Percentiles rank a stretch among this genome's conserved stretches.
These are phyloP conservation scores for Opeltia flavorubescens DNA, from an alignment of 495 filamentous ascomycete genomes.

Conservation along the genomic window DNA sequence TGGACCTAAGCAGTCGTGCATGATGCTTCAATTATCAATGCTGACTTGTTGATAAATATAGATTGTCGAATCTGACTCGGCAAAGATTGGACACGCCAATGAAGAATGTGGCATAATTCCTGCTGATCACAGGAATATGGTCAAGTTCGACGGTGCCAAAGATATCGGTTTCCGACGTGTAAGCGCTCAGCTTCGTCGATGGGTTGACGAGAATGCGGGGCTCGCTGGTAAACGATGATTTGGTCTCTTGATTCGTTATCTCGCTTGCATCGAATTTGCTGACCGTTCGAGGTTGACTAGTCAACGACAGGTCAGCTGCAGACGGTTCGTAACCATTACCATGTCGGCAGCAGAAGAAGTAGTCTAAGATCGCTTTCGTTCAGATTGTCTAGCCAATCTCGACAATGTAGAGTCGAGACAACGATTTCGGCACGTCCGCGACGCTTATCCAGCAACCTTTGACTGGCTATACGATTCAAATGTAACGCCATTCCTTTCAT, in stretches of 20 bases:
- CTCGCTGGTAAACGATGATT: too few species aligned
- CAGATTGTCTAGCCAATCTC: slow-evolving; percentile 12
- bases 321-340: too few species aligned
- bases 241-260: too few species aligned
- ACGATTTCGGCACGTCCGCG: slow-evolving; percentile 8
- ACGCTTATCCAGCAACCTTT: slow-evolving; percentile 14
- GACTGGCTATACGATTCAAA: slow-evolving; percentile 13
- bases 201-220: slow-evolving; percentile 54
- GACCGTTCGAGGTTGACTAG: too few species aligned
- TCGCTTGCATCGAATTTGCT: slow-evolving; percentile 11
- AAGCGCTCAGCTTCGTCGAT: slow-evolving; percentile 41
- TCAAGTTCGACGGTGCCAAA: slow-evolving; percentile 46
- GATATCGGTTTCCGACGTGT: slow-evolving; percentile 15
- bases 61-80: slow-evolving; percentile 62
- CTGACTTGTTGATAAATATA: not conserved
- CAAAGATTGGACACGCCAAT: slow-evolving; percentile 55
- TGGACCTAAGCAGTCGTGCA: slow-evolving; percentile 40
- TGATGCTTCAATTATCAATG: slow-evolving; percentile 15
- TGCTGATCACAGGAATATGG: slow-evolving; percentile 68
- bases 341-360: not conserved
- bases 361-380: not conserved
- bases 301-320: too few species aligned
- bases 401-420: slow-evolving; percentile 2
- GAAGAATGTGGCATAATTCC: slow-evolving; percentile 66
- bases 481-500: slow-evolving; percentile 4